A percentile compares a stretch with the other conserved stretches of the same genome.
phyloP scores from a whole-genome alignment of 2,329 filamentous ascomycete species.

The Pyrenophora tritici-repentis region DNA sequence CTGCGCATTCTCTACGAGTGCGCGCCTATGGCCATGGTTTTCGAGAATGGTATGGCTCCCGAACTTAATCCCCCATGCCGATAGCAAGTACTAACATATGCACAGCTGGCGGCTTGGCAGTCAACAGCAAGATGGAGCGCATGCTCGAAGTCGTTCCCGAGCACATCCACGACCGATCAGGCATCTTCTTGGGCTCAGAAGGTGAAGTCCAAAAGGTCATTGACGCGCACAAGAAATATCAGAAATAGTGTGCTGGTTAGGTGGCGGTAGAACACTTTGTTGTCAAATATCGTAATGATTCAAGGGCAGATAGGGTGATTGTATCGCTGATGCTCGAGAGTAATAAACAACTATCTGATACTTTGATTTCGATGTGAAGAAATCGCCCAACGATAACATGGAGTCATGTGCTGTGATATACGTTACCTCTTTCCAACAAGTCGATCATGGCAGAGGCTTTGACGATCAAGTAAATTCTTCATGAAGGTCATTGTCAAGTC shows the following conservation, averaged over 20 bases:
- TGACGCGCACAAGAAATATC: constrained; percentile 69
- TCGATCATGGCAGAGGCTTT: too few relatives aligned
- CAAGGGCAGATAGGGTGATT: background rate
- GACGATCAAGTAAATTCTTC: too few relatives aligned
- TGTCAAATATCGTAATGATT: background rate
- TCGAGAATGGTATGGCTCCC: constrained; percentile 84
- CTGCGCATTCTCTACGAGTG: constrained; percentile 97
- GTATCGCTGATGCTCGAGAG: background rate
- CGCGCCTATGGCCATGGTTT: constrained; percentile 97
- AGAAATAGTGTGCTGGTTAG: constrained; percentile 30
- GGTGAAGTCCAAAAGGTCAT: constrained; percentile 97
- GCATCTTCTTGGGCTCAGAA: constrained; percentile 94
- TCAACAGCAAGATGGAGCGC: constrained; percentile 87
- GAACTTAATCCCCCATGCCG: background rate
- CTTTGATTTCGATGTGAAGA: too few relatives aligned
- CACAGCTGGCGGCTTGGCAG: constrained; percentile 84
- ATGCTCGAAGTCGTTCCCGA: constrained; percentile 90
- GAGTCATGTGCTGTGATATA: too few relatives aligned
- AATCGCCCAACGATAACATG: too few relatives aligned
- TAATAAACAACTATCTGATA: background rate
- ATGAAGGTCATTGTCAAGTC: too few relatives aligned
- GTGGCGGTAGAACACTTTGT: background rate
- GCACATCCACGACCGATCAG: constrained; percentile 91
- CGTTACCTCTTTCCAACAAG: too few relatives aligned
- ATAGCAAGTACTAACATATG: constrained; percentile 19